Percentiles rank a stretch among this genome's conserved stretches.
Conservation (phyloP, 2,329 filamentous ascomycete genomes). For the Coniella vitis region DNA sequence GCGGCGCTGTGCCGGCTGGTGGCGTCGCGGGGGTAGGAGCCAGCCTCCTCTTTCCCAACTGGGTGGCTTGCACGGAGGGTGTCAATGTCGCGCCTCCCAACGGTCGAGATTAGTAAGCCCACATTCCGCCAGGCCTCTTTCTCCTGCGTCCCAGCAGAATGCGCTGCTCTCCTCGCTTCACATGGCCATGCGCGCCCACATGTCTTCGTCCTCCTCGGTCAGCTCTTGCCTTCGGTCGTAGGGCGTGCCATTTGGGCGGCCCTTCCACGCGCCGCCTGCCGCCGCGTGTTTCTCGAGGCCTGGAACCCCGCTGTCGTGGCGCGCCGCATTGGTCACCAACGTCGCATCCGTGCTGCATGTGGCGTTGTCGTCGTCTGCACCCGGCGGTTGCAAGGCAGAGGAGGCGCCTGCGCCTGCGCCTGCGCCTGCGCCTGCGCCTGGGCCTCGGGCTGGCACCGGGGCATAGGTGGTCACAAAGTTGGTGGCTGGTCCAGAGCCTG, state of each 20-base stretch:
- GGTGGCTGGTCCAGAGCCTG: constrained; percentile 2
- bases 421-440: not conserved
- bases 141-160: no score
- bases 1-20: no score
- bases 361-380: not conserved
- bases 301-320: not conserved
- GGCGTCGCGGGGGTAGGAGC: no score
- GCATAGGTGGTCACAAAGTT: constrained; percentile 5
- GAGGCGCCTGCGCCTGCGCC: not conserved
- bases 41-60: no score
- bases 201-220: constrained; percentile 13
- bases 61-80: no score
- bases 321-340: not conserved
- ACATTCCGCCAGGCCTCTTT: not conserved
- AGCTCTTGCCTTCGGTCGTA: constrained; percentile 11
- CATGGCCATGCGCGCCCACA: constrained; percentile 14
- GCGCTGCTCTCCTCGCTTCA: not conserved
- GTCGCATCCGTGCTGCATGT: not conserved
- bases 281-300: not conserved
- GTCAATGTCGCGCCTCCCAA: no score
- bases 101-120: not conserved
- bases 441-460: constrained; percentile 2
- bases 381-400: not conserved
- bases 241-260: constrained; percentile 10
- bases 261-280: not conserved